Percentiles rank a stretch among this genome's conserved stretches.
These are phyloP conservation scores for Hansenula sp. DNA, from an alignment of 1,139 yeast genomes.

Conservation along the genomic window DNA sequence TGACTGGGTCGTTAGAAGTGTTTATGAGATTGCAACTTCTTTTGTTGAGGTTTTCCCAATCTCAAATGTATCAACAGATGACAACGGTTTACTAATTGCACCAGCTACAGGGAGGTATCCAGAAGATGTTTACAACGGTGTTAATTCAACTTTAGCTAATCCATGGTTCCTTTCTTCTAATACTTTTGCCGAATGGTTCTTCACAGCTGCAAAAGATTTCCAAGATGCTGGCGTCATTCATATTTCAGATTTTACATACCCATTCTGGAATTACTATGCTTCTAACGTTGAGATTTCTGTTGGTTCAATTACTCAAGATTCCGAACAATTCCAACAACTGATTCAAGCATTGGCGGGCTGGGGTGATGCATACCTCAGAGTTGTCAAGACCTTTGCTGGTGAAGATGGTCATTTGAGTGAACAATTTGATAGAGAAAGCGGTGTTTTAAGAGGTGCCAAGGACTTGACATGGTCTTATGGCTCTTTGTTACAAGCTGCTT, in stretches of 20 bases:
- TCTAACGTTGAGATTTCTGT: conserved; percentile 15
- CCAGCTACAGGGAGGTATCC: conserved; percentile 86
- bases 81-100: conserved; percentile 42
- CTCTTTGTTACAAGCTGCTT: neutral
- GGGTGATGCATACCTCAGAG: conserved; percentile 70
- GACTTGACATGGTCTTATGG: conserved; percentile 84
- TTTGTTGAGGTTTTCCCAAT: conserved; percentile 41
- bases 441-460: conserved; percentile 79
- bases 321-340: conserved; percentile 40
- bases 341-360: conserved; percentile 41
- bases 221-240: conserved; percentile 13
- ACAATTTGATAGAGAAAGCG: conserved; percentile 72
- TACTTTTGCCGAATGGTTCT: conserved; percentile 48
- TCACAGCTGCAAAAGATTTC: conserved; percentile 24
- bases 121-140: conserved; percentile 83
- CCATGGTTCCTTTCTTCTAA: conserved; percentile 92
- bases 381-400: conserved; percentile 63
- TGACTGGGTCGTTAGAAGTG: conserved; percentile 35
- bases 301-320: conserved; percentile 31
- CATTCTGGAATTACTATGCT: conserved; percentile 16
- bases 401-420: conserved; percentile 77
- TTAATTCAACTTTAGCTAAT: conserved; percentile 68
- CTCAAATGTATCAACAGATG: conserved; percentile 50
- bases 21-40: conserved; percentile 2
- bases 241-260: conserved; percentile 17